Percentiles rank a stretch among this genome's conserved stretches.
Conservation (phyloP, 345 rosid genomes). For the Boechera stricta region DNA sequence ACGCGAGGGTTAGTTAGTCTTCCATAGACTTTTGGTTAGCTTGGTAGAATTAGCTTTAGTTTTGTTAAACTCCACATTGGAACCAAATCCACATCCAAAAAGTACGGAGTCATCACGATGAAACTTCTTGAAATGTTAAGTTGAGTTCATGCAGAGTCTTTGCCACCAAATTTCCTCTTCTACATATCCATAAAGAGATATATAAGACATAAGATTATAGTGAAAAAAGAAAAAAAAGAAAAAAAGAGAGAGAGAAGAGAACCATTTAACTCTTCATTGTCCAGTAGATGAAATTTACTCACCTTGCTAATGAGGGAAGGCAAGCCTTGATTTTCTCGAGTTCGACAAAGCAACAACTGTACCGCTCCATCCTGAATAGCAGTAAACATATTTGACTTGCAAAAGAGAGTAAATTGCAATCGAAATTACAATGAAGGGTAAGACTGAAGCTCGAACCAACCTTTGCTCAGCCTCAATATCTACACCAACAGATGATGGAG, state of each 20-base stretch:
- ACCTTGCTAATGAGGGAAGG: slow-evolving; percentile 70
- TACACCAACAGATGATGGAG: slow-evolving; percentile 87
- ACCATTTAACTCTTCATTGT: not conserved
- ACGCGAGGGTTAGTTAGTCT: slow-evolving; percentile 39
- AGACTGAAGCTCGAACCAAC: slow-evolving; percentile 43
- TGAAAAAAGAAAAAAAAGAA: not conserved
- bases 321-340: slow-evolving; percentile 82
- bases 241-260: not conserved
- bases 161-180: slow-evolving; percentile 88
- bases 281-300: slow-evolving; percentile 15
- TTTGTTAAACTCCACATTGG: slow-evolving; percentile 18
- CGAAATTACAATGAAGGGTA: not conserved
- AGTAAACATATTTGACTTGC: slow-evolving; percentile 15
- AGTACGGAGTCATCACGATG: slow-evolving; percentile 42
- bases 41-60: slow-evolving; percentile 40
- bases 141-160: slow-evolving; percentile 83
- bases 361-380: slow-evolving; percentile 76
- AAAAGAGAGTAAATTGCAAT: not conserved
- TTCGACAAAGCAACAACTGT: slow-evolving; percentile 83
- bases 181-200: slow-evolving; percentile 39
- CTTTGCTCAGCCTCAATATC: slow-evolving; percentile 99
- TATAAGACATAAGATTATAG: slow-evolving; percentile 14
- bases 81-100: slow-evolving; percentile 22
- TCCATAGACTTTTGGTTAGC: slow-evolving; percentile 40
- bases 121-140: slow-evolving; percentile 77